phyloP scores from a whole-genome alignment of 306 rosid genomes.

The Mimosa pudica region DNA sequence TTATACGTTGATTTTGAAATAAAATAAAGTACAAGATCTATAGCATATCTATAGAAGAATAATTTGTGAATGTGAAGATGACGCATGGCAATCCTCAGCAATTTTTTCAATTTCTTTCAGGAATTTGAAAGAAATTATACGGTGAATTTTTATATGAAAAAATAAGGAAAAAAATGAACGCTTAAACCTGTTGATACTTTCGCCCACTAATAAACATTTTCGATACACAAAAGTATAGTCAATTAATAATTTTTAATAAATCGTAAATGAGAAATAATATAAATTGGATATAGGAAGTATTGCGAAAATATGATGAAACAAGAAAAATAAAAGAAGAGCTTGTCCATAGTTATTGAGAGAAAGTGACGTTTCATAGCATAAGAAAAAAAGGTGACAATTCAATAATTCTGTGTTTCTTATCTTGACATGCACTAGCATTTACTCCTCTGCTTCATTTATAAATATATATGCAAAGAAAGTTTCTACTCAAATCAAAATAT shows the following conservation, averaged over 20 bases:
- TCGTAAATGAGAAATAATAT: no score
- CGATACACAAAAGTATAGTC: background rate
- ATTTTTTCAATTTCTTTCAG: no score
- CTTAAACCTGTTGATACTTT: background rate
- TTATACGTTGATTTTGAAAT: background rate
- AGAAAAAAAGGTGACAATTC: background rate
- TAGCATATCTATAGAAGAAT: background rate
- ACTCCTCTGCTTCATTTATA: conserved; percentile 8
- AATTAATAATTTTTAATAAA: background rate
- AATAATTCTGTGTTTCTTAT: background rate
- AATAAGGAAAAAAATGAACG: background rate
- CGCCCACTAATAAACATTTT: background rate
- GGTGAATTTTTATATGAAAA: background rate
- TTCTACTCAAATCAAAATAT: background rate
- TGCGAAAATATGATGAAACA: background rate
- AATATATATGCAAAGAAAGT: background rate
- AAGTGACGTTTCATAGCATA: background rate
- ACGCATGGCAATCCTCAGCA: background rate
- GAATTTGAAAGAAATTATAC: background rate
- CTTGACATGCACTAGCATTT: background rate
- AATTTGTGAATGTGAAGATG: background rate
- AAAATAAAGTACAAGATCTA: background rate
- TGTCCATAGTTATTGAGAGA: background rate
- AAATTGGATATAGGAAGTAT: background rate
- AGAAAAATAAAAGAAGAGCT: background rate